Conservation (phyloP, 2,329 filamentous ascomycete genomes). For the Trichoderma sp. region DNA sequence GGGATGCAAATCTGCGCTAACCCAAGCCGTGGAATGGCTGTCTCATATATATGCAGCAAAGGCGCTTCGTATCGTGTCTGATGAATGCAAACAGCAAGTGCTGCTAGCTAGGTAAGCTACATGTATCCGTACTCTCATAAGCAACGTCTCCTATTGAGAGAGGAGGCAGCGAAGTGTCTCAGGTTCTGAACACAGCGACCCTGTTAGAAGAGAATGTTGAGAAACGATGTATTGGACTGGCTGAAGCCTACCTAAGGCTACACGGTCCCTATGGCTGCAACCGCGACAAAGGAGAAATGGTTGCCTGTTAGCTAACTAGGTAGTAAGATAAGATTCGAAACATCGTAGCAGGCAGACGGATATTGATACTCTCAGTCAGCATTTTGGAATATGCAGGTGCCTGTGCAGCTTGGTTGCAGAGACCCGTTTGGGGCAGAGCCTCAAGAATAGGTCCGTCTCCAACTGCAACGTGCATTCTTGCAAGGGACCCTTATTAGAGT, state of each 20-base stretch:
- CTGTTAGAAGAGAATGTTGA: not conserved
- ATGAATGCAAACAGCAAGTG: not conserved
- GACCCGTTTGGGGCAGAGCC: not conserved
- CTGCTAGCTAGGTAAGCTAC: not conserved
- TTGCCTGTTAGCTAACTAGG: not conserved
- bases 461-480: not conserved
- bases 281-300: not conserved
- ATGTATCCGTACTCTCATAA: too few species aligned
- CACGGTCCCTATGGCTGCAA: not conserved
- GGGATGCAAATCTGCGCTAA: constrained; percentile 2
- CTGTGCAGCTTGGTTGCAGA: not conserved
- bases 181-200: not conserved
- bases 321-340: not conserved
- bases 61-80: not conserved
- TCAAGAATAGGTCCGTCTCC: not conserved
- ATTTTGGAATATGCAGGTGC: not conserved
- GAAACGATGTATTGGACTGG: not conserved
- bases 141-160: not conserved
- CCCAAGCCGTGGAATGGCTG: not conserved
- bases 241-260: not conserved
- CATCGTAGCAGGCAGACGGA: not conserved
- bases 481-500: not conserved
- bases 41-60: constrained; percentile 3
- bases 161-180: not conserved
- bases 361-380: not conserved